Evolutionary conservation across 83 land plant genomes (phyloP).

Genomic region (Diphasiastrum complanatum): DNA sequence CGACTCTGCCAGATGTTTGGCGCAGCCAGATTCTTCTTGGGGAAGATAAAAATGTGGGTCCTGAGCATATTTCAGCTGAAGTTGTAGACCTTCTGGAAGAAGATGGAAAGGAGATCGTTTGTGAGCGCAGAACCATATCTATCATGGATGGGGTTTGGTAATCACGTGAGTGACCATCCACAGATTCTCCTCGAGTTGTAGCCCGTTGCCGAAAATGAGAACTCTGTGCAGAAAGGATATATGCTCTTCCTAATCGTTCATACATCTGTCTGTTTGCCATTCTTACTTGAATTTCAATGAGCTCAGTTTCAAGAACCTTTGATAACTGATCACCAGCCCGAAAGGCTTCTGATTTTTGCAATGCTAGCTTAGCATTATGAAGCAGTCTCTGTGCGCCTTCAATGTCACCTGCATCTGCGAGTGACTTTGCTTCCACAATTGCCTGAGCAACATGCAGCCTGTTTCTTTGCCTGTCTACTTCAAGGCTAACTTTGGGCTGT

Average conservation of each 20-base stretch:
- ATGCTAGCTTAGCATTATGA: conserved; percentile 9
- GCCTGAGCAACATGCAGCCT: conserved; percentile 14
- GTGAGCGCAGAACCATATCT: conserved; percentile 12
- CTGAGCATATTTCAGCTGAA: no score
- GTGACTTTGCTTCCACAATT: conserved; percentile 14
- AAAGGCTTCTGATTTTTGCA: neutral
- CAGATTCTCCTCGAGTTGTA: conserved; percentile 14
- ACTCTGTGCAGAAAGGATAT: conserved; percentile 21
- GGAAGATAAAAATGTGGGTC: no score
- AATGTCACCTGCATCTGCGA: conserved; percentile 19
- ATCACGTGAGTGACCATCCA: conserved; percentile 30
- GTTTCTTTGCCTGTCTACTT: conserved; percentile 20
- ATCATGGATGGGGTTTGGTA: conserved; percentile 22
- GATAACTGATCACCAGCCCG: conserved; percentile 32
- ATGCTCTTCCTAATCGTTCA: conserved; percentile 15
- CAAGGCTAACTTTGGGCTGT: neutral
- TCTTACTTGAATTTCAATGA: conserved; percentile 42
- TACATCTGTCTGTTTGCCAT: conserved; percentile 19
- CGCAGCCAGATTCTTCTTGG: no score
- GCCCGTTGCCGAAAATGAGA: conserved; percentile 23
- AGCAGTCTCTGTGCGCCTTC: conserved; percentile 9
- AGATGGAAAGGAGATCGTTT: conserved; percentile 16
- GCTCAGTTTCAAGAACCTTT: conserved; percentile 57
- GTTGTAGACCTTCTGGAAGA: no score
- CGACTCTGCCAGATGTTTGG: no score